Evolutionary conservation across 768 basidiomycete genomes (phyloP).

Genomic region (Boletus vermiculosoides): DNA sequence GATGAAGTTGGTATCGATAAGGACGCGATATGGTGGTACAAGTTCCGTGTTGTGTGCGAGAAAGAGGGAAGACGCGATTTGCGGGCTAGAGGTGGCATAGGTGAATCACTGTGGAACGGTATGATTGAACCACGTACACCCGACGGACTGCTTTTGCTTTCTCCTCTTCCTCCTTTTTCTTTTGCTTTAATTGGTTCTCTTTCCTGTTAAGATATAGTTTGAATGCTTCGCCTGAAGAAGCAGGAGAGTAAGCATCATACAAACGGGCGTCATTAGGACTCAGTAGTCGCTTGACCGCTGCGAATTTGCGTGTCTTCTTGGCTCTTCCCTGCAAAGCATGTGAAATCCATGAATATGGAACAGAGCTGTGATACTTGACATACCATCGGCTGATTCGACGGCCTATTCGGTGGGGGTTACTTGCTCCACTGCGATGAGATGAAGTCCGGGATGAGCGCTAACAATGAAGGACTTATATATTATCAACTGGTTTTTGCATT

Average conservation of each 20-base stretch:
- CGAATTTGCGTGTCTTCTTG: conserved; percentile 94
- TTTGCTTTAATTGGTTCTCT: conserved; percentile 88
- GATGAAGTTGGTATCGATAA: conserved; percentile 99
- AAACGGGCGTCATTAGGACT: conserved; percentile 92
- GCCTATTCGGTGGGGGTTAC: not conserved
- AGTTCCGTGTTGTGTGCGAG: conserved; percentile 93
- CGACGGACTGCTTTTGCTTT: conserved; percentile 75
- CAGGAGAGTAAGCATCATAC: conserved; percentile 45
- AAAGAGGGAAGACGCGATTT: conserved; percentile 90
- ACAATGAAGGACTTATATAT: not conserved
- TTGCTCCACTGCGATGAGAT: not conserved
- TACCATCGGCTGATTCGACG: conserved; percentile 17
- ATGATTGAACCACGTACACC: conserved; percentile 54
- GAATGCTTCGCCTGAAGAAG: not conserved
- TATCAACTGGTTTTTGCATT: not conserved
- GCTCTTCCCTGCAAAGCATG: conserved; percentile 65
- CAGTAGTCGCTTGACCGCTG: conserved; percentile 87
- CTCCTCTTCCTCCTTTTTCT: conserved; percentile 77
- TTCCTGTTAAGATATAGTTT: conserved; percentile 54
- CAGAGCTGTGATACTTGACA: not conserved
- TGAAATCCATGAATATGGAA: not conserved
- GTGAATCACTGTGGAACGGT: not conserved
- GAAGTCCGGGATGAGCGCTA: not conserved
- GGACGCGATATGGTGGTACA: conserved; percentile 93
- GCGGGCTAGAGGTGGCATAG: conserved; percentile 49